phyloP scores from a whole-genome alignment of 345 rosid species.

The Brassica carinata region DNA sequence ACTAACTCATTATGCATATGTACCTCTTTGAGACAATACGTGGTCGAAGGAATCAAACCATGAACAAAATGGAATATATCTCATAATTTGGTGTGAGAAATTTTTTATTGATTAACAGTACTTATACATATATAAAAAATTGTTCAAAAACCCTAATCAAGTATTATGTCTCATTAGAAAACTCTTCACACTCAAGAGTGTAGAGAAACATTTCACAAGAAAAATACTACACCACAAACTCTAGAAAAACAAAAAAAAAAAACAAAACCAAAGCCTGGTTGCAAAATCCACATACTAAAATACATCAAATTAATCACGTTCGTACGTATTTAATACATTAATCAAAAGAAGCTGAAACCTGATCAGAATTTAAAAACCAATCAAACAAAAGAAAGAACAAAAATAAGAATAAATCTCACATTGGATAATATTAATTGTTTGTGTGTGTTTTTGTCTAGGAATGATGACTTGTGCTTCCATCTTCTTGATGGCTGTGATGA shows the following conservation, averaged over 20 bases:
- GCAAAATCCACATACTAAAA: constrained; percentile 14
- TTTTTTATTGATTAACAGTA: constrained; percentile 11
- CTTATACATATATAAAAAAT: constrained; percentile 14
- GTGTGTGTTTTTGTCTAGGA: constrained; percentile 38
- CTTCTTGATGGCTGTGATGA: constrained; percentile 43
- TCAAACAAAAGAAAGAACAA: constrained; percentile 33
- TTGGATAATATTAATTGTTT: constrained; percentile 14
- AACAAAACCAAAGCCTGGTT: not conserved
- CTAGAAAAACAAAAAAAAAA: not conserved
- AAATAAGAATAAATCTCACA: constrained; percentile 34
- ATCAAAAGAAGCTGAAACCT: not conserved
- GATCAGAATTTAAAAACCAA: constrained; percentile 12
- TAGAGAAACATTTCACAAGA: constrained; percentile 22
- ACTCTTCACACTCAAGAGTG: constrained; percentile 16
- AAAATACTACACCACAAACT: constrained; percentile 20
- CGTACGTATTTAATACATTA: not conserved
- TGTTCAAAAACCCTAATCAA: constrained; percentile 7
- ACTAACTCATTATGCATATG: not conserved
- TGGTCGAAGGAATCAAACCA: not conserved
- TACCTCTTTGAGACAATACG: constrained; percentile 17
- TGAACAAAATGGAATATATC: not conserved
- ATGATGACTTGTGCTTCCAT: constrained; percentile 42
- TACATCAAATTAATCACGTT: not conserved
- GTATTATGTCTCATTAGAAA: constrained; percentile 15
- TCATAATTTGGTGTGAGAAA: constrained; percentile 15